Evolutionary conservation across 495 filamentous ascomycete genomes (phyloP), one percentile per base, ranked within the genome.

Genomic region (Acidomyces sp.): DNA sequence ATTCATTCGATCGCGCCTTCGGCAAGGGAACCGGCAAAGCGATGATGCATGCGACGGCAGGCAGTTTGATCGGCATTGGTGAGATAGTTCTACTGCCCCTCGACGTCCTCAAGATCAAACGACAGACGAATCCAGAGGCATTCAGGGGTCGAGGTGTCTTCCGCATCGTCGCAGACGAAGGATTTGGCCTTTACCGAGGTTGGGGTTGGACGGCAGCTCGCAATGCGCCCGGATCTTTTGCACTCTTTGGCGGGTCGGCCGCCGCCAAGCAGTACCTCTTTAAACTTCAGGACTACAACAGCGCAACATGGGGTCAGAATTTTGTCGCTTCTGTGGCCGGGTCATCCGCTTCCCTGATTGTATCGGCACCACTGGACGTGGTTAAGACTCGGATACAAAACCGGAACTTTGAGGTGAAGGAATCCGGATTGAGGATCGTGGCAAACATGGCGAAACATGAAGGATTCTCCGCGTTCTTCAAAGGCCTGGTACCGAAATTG

Each of bases 381-480:
- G 92, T 99, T 71, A 99, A 99, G 72, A 99, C 90, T 39, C 75
- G 90, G 56, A 96, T 99, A 57, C 90, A 99, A 68, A 99, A 96
- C 68, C 75, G 82, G 58, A 96, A 99, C 66, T 99, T 99, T 58
- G 92, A 99, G 45, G 84, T 90, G 68, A 86, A 85, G 43, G 86
- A 95, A 68, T 80, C 80, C 48, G 90, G 90, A 34, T 85, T 93
- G 75, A 72, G 72, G 45, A 95, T 99, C 54, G 61, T 85, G 37
- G 72, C 75, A 16, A 93, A 82, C 52, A 99, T 99, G 90, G 69
- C 79, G 33, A 78, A 74, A 70, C 72, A 92, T 44, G 90, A 99
- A 64, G 90, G 90, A 7, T 49, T 77, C 43, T 65, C 68, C 17
- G 77, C 78, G 43, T 95, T 99, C 74, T 99, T 99, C 74, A 99